Base-by-base conservation (phyloP, 352 stramenopile species). In the Phytophthora ohioensis region DNA sequence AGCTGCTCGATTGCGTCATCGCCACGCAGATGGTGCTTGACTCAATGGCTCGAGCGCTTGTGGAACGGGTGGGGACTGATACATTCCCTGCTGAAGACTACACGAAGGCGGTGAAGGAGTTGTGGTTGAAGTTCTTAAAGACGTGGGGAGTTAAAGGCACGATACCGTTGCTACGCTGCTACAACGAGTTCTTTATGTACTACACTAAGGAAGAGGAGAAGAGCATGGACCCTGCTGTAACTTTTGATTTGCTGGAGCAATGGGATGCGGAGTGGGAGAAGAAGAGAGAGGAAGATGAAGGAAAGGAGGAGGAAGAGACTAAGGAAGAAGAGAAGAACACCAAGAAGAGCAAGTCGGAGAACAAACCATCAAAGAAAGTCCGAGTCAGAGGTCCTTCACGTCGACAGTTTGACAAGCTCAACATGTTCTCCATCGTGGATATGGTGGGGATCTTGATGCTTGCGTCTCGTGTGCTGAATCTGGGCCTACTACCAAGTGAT, bases 101-200 rank as follows among this genome's bases (percentile, higher is more conserved):
- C 35, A 54, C 74, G 3, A 70, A 67, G 27, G 80, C 79, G 5
- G 87, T 94, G 13, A 78, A 82, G 10, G 57, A 84, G 38, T 57
- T 94, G 48, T 94, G 87, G 87, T 87, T 94, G 58, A 68, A 79
- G 54, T 88, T 94, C 51, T 63, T 94, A 3, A 67, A 89, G 4
- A 79, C 73, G 10, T 94, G 87, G 87, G 80, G 82, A 15, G 57
- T 59, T 10, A 91, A 90, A 67, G 84, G 81, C 63, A 64, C 76
- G 13, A 79, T 73, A 4, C 87, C 87, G 38, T 64, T 94, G 41
- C 67, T 94, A 54, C 80, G 80, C 39, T 92, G 83, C 73, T 94
- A 87, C 68, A 92, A 84, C 32, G 83, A 93, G 69, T 93, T 90
- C 57, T 86, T 84, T 47, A 47, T 91, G 52, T 60, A 61, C 49